Evolutionary conservation across 192 early-diverging fungal genomes (phyloP), one percentile per base, ranked within the genome.

Genomic region (Backusella sp.): DNA sequence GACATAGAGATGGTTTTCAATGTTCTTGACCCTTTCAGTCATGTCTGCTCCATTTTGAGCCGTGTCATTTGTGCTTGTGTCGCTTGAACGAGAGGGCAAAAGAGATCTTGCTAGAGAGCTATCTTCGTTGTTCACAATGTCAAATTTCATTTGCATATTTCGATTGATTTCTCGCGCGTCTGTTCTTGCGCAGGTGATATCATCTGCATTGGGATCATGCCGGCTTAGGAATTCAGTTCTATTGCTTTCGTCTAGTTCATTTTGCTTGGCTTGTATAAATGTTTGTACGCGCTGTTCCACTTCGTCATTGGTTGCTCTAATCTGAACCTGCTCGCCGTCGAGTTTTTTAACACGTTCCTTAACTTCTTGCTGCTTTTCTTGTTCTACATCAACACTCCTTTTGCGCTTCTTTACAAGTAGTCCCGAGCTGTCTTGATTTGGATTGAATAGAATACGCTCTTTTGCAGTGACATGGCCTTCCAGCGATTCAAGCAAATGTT

Each of bases 61-160:
- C 15, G 70, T 35, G 7, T 42, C 26, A 6, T 21, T 37, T 37
- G 19, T 69, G 15, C 23, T 41, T 41, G 7, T 26, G 0, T 71
- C 69, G 5, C 41, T 59, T 28, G 68, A 74, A 2, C 69, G 8
- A 70, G 36, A 72, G 12, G 56, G 23, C 4, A 62, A 62, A 23
- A 81, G 85, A 0, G 91, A 92, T 44, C 91, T 83, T 70, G 86
- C 88, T 28, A 93, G 73, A 19, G 91, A 90, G 11, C 84, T 87
- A 74, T 84, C 85, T 72, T 91, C 87, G 71, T 91, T 94, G 66
- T 90, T 86, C 32, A 88, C 87, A 30, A 90, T 83, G 44, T 94
- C 90, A 44, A 88, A 84, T 56, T 92, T 93, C 85, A 96, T 92
- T 77, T 94, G 92, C 30, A 95, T 90, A 21, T 90, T 93, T 9